Conservation (phyloP, 331 rosid species). For the Malus hybrid region DNA sequence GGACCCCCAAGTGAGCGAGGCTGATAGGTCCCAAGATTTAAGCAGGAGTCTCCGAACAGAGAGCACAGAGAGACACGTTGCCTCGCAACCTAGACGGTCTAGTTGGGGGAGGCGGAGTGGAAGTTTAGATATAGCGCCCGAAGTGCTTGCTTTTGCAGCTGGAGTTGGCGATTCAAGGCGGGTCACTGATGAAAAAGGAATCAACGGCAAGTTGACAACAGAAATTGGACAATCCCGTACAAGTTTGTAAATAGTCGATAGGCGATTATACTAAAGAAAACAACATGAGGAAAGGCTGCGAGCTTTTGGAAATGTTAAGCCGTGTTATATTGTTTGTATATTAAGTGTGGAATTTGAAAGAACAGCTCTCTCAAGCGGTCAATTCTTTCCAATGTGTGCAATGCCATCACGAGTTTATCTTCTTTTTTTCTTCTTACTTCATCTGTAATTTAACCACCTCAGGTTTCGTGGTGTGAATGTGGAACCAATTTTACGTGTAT, state of each 20-base stretch:
- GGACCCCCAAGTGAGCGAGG: slow-evolving; percentile 19
- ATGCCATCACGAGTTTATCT: slow-evolving; percentile 3
- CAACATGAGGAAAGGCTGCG: background rate
- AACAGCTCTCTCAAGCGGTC: background rate
- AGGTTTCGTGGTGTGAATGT: background rate
- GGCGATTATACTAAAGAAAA: background rate
- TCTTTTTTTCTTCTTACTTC: background rate
- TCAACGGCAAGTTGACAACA: background rate
- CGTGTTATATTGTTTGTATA: slow-evolving; percentile 3
- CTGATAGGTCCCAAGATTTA: slow-evolving; percentile 28
- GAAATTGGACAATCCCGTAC: slow-evolving; percentile 3
- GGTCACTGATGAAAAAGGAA: slow-evolving; percentile 10
- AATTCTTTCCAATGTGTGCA: slow-evolving; percentile 8
- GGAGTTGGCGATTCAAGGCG: slow-evolving; percentile 31
- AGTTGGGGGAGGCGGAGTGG: slow-evolving; percentile 33
- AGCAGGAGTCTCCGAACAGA: slow-evolving; percentile 26
- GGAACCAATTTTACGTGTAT: background rate
- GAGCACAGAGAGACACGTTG: slow-evolving; percentile 25
- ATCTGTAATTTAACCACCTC: background rate
- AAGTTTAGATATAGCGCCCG: slow-evolving; percentile 31
- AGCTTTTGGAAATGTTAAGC: background rate
- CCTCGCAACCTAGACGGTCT: slow-evolving; percentile 15
- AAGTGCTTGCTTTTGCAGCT: slow-evolving; percentile 19
- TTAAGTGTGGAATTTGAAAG: background rate
- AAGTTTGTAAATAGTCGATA: background rate